Evolutionary conservation across 306 rosid species (phyloP).

Genomic region (Cajanus cajan): DNA sequence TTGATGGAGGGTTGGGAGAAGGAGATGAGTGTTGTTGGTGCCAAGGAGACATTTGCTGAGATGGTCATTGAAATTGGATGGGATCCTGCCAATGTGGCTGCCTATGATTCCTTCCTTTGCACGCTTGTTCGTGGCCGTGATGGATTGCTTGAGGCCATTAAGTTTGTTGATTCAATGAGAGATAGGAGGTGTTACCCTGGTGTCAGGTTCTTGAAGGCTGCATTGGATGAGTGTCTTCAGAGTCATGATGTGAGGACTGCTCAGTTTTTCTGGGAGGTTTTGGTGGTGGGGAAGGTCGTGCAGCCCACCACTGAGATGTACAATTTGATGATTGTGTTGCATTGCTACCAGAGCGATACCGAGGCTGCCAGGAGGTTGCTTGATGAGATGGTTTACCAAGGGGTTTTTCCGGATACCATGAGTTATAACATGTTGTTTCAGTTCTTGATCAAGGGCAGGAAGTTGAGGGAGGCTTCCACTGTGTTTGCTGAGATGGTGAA

Average conservation of each 20-base stretch:
- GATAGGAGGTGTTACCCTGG: conserved; percentile 61
- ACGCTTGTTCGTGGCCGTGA: conserved; percentile 47
- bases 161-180: conserved; percentile 44
- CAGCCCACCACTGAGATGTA: conserved; percentile 46
- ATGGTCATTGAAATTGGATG: conserved; percentile 68
- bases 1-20: conserved; percentile 73
- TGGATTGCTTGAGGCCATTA: conserved; percentile 49
- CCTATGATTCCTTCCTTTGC: conserved; percentile 57
- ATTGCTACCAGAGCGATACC: conserved; percentile 34
- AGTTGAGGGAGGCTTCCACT: conserved; percentile 42
- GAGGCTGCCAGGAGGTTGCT: conserved; percentile 45
- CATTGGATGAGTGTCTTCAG: conserved; percentile 52
- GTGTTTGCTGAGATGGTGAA: conserved; percentile 64
- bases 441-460: conserved; percentile 48
- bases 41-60: conserved; percentile 54
- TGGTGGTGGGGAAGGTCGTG: conserved; percentile 35
- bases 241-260: conserved; percentile 43
- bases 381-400: conserved; percentile 56
- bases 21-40: conserved; percentile 47
- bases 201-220: conserved; percentile 55
- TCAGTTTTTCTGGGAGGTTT: conserved; percentile 53
- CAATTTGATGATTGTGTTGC: conserved; percentile 54
- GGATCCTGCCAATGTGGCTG: conserved; percentile 59
- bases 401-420: conserved; percentile 50
- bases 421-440: conserved; percentile 58